Percentiles rank a stretch among this genome's conserved stretches.
These are phyloP conservation scores for Erodium texanum DNA, from an alignment of 441 rosid species.

Conservation along the genomic window DNA sequence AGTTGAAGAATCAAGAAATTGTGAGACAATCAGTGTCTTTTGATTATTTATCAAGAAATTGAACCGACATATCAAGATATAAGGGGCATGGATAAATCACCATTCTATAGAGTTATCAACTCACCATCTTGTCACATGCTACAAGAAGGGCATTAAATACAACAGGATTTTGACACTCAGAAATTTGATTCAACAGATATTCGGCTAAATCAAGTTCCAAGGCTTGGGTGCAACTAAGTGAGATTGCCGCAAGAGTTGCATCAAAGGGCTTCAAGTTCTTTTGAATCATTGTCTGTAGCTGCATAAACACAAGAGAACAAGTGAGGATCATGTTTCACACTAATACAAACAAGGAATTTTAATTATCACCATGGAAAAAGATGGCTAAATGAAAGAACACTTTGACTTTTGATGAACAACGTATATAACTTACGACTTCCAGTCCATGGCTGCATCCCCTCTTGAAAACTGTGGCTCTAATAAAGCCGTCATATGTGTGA, in stretches of 20 bases:
- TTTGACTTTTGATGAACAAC: constrained; percentile 12
- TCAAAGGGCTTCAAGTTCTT: constrained; percentile 20
- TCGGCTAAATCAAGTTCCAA: constrained; percentile 78
- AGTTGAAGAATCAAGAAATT: constrained; percentile 14
- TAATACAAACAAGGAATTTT: background rate
- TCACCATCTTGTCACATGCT: constrained; percentile 62
- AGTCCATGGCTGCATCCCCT: constrained; percentile 46
- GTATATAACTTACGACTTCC: constrained; percentile 40
- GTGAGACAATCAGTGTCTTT: background rate
- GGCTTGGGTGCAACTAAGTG: constrained; percentile 23
- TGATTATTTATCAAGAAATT: background rate
- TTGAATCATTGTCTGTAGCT: constrained; percentile 20
- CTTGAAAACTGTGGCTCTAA: constrained; percentile 47
- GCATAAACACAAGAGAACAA: constrained; percentile 3
- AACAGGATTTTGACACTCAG: constrained; percentile 32
- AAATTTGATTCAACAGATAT: constrained; percentile 51
- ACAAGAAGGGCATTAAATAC: constrained; percentile 59
- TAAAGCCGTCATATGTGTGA: constrained; percentile 49
- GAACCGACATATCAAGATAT: background rate
- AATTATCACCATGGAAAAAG: background rate
- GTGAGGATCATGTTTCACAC: background rate
- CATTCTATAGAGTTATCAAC: constrained; percentile 22
- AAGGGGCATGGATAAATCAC: constrained; percentile 7
- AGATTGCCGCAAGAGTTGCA: constrained; percentile 19
- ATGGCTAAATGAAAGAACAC: constrained; percentile 12